These are phyloP conservation scores for Trichophyton mentagrophytes DNA, from an alignment of 2,329 filamentous ascomycete species.

Conservation along the genomic window DNA sequence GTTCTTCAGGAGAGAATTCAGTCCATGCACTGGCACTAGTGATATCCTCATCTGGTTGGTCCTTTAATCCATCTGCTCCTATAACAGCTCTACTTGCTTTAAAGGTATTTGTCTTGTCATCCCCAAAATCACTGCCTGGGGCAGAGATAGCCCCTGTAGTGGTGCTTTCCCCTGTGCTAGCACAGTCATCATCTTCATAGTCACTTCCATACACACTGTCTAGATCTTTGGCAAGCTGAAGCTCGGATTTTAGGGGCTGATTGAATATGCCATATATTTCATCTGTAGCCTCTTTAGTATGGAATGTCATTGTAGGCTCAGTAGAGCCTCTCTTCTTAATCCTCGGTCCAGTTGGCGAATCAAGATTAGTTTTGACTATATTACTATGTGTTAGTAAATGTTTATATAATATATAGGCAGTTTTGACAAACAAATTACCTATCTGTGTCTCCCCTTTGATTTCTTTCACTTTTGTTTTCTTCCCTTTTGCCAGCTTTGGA, in stretches of 20 bases:
- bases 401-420: neutral
- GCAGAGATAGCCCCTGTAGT: constrained; percentile 59
- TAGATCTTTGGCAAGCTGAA: constrained; percentile 35
- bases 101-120: constrained; percentile 39
- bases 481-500: constrained; percentile 35
- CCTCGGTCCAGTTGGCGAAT: constrained; percentile 77
- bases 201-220: constrained; percentile 55
- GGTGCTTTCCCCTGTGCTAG: constrained; percentile 74
- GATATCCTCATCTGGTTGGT: constrained; percentile 40
- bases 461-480: constrained; percentile 70
- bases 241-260: constrained; percentile 53
- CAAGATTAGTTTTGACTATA: constrained; percentile 83
- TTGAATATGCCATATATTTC: constrained; percentile 98
- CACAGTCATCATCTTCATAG: constrained; percentile 62
- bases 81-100: constrained; percentile 29
- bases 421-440: constrained; percentile 42
- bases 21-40: constrained; percentile 64
- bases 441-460: constrained; percentile 80
- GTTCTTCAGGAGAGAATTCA: constrained; percentile 64
- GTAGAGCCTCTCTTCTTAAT: constrained; percentile 60
- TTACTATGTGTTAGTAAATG: constrained; percentile 13
- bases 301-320: constrained; percentile 96
- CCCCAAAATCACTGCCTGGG: constrained; percentile 51
- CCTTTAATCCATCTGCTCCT: constrained; percentile 25
- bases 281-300: constrained; percentile 87